A percentile compares a stretch with the other conserved stretches of the same genome.
phyloP scores from a whole-genome alignment of 2,329 filamentous ascomycete species.

The Penicillium verrucosum region DNA sequence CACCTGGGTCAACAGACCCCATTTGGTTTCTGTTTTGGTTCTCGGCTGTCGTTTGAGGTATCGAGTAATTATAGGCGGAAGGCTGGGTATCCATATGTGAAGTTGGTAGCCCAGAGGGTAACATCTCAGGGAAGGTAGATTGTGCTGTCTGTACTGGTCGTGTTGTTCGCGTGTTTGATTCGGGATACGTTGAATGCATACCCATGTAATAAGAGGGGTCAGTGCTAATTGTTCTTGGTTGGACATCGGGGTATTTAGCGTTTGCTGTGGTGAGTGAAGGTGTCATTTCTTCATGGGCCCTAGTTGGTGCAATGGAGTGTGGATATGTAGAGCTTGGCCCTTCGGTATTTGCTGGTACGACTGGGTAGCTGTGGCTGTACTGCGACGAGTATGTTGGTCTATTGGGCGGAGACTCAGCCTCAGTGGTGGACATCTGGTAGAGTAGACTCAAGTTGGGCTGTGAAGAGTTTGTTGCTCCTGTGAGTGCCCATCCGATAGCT shows the following conservation, averaged over 20 bases:
- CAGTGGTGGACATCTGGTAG: slow-evolving; percentile 59
- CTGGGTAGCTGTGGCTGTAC: slow-evolving; percentile 30
- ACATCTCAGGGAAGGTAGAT: slow-evolving; percentile 13
- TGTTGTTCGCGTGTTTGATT: slow-evolving; percentile 18
- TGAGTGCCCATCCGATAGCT: slow-evolving; percentile 82
- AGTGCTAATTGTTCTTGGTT: slow-evolving; percentile 40
- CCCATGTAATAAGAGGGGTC: slow-evolving; percentile 45
- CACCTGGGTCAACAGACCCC: slow-evolving; percentile 7
- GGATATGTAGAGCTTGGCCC: slow-evolving; percentile 23
- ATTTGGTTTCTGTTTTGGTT: slow-evolving; percentile 17
- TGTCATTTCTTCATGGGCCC: slow-evolving; percentile 20
- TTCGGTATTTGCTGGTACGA: slow-evolving; percentile 21
- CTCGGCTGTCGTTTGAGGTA: slow-evolving; percentile 18
- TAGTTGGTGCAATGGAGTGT: slow-evolving; percentile 33
- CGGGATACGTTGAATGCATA: slow-evolving; percentile 47
- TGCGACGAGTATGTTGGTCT: slow-evolving; percentile 31
- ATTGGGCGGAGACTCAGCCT: slow-evolving; percentile 22
- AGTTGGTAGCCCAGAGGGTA: slow-evolving; percentile 17
- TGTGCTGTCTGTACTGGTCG: slow-evolving; percentile 28
- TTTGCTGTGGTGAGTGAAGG: slow-evolving; percentile 22
- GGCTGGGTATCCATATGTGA: slow-evolving; percentile 20
- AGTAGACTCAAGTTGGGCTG: slow-evolving; percentile 79
- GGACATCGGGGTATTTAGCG: slow-evolving; percentile 32
- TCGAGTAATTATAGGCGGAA: slow-evolving; percentile 24
- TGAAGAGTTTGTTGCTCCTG: slow-evolving; percentile 80